Conservation (phyloP, 345 rosid genomes). For the Moricandia arvensis region DNA sequence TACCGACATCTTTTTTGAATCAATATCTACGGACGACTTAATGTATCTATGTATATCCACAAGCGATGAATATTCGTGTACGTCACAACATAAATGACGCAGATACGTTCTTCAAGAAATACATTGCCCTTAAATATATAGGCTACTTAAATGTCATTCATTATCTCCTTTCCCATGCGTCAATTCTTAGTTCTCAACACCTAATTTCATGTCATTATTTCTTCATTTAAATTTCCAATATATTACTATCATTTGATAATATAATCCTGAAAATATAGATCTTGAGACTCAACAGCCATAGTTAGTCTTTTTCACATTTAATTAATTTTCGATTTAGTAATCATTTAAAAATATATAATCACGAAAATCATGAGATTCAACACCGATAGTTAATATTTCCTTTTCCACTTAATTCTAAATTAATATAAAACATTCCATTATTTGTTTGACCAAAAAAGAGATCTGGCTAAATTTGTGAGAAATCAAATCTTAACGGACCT, state of each 20-base stretch:
- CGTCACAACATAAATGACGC: too few relatives aligned
- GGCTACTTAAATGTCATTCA: neutral
- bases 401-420: neutral
- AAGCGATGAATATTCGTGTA: too few relatives aligned
- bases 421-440: neutral
- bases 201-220: neutral
- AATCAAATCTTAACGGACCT: neutral
- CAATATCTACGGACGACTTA: too few relatives aligned
- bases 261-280: too few relatives aligned
- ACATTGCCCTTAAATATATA: too few relatives aligned
- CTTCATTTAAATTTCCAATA: neutral
- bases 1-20: too few relatives aligned
- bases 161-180: constrained; percentile 17
- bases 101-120: too few relatives aligned
- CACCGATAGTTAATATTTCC: neutral
- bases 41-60: too few relatives aligned
- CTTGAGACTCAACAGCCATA: too few relatives aligned
- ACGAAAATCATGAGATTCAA: neutral
- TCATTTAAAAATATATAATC: neutral
- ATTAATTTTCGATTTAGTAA: neutral
- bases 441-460: neutral
- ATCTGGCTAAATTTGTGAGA: neutral
- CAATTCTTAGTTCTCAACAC: neutral
- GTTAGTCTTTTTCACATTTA: too few relatives aligned
- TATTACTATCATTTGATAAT: too few relatives aligned